Conservation (phyloP, 164 flowering plant genomes). For the Saururus chinensis region DNA sequence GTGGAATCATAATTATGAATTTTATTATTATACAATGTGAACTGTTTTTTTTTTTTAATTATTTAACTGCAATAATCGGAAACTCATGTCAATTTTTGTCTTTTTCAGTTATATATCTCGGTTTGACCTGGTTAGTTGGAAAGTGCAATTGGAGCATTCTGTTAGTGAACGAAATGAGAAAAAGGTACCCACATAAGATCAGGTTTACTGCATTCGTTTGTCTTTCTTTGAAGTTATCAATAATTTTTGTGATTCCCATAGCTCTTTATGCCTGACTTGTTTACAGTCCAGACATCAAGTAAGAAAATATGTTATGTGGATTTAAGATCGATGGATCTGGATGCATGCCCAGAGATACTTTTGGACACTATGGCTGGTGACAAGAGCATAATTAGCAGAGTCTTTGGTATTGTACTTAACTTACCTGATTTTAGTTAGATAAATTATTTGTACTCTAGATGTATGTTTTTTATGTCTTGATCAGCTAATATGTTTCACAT, state of each 20-base stretch:
- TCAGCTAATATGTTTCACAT: neutral
- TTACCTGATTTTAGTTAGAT: neutral
- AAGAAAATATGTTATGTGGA: conserved; percentile 54
- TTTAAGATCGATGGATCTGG: conserved; percentile 38
- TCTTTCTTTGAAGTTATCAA: too few species aligned
- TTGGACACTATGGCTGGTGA: conserved; percentile 69
- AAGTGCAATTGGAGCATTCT: conserved; percentile 52
- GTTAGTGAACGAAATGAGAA: too few species aligned
- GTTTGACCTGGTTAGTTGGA: conserved; percentile 75
- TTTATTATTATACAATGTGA: too few species aligned
- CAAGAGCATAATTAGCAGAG: conserved; percentile 68
- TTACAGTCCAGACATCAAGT: conserved; percentile 89
- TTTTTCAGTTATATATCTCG: conserved; percentile 53
- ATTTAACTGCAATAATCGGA: too few species aligned
- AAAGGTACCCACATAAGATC: too few species aligned
- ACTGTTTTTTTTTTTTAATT: too few species aligned
- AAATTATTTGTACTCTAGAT: neutral
- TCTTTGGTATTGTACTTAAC: conserved; percentile 53
- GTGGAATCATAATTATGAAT: too few species aligned
- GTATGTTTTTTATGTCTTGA: neutral
- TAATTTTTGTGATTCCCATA: too few species aligned
- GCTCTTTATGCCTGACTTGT: conserved; percentile 59
- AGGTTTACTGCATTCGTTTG: too few species aligned
- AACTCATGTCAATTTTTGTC: conserved; percentile 16
- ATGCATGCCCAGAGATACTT: too few species aligned